Evolutionary conservation across 2,329 filamentous ascomycete genomes (phyloP), one percentile per base, ranked within the genome.

Genomic region (Macrophomina phaseolina): DNA sequence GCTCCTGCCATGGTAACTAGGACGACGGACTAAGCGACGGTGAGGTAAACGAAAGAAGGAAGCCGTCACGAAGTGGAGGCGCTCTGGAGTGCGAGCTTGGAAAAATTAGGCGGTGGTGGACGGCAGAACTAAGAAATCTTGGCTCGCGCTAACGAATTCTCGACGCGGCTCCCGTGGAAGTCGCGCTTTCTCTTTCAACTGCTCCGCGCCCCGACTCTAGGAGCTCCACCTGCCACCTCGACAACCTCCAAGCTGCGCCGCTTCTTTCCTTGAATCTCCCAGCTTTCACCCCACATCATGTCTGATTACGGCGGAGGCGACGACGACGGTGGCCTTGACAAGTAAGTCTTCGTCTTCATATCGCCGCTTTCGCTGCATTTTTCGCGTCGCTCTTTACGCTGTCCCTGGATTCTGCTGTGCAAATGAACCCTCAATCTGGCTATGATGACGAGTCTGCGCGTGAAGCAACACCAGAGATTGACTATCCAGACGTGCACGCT

Each of bases 301-400:
- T 81, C 79, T 69, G 81, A 83, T 75, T 81, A 81, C 72, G 81
- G 79, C 69, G 80, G 78, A 70, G 79, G 75, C 69, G 80, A 76
- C 61, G 74, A 69, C 58, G 70, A 77, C 60, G 73, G 70, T 65
- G 80, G 73, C 68, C 76, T 72, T 46, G 63, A 65, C 42, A 66
- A 68, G 67, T 70, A 67, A 36, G 67, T 68, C 7, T 32, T 23
- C 18, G 18, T 18, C 23, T 23, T 23, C 23, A 23, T 23, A 23
- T 23, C 23, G 23, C 23, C 1, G 23, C 23, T 23, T 23, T 23
- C 11, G 18, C 30, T 12, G 28, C 45, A 28, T 32, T 9, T 16
- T n/a, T 32, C 12, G 16, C 9, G 9, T 36, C 49, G 9, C 14
- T 49, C 8, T 18, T 28, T n/a, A 5, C 4, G n/a, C 28, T 12